These are phyloP conservation scores for Talaromyces sp. DNA, from an alignment of 2,329 filamentous ascomycete genomes.

Conservation along the genomic window DNA sequence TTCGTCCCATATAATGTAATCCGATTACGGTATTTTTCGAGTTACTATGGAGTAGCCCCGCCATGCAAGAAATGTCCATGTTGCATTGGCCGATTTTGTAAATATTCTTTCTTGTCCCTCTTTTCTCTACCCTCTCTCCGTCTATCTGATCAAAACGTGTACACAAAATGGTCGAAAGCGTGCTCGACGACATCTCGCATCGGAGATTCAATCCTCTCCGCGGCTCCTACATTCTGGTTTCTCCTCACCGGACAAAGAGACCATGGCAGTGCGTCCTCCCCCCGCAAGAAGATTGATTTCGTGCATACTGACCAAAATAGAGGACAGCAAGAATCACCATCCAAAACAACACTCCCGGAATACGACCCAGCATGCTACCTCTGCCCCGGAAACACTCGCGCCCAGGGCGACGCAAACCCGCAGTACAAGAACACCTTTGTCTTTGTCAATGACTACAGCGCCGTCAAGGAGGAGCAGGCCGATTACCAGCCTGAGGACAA, in stretches of 20 bases:
- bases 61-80: background rate
- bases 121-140: background rate
- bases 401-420: slow-evolving; percentile 82
- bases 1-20: background rate
- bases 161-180: slow-evolving; percentile 64
- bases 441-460: slow-evolving; percentile 97
- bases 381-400: slow-evolving; percentile 86
- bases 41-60: background rate
- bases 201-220: slow-evolving; percentile 88
- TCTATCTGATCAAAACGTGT: no score
- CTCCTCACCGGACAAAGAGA: slow-evolving; percentile 91
- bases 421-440: slow-evolving; percentile 84
- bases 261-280: slow-evolving; percentile 98
- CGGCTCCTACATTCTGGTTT: slow-evolving; percentile 89
- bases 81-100: slow-evolving; percentile 7
- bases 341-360: slow-evolving; percentile 67
- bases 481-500: slow-evolving; percentile 64
- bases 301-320: slow-evolving; percentile 46
- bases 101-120: background rate
- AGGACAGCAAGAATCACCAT: slow-evolving; percentile 72
- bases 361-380: slow-evolving; percentile 94
- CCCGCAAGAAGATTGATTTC: no score
- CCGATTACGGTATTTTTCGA: background rate
- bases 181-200: slow-evolving; percentile 95
- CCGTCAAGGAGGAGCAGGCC: slow-evolving; percentile 88